Evolutionary conservation across 2,329 filamentous ascomycete genomes (phyloP).

Genomic region (Fusarium agapanthi): DNA sequence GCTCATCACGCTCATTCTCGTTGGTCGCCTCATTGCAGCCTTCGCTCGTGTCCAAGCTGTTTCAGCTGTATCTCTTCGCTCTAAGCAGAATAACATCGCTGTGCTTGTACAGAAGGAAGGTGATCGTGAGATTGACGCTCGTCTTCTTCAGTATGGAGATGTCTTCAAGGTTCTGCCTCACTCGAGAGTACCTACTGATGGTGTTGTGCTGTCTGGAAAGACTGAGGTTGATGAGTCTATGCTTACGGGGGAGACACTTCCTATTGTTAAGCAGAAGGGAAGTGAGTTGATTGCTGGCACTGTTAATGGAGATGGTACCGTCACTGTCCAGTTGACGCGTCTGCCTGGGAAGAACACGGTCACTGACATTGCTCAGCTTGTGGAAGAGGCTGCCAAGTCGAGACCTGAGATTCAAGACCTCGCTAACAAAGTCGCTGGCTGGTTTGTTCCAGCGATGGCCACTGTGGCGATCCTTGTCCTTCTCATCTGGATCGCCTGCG

Average conservation of each 20-base stretch:
- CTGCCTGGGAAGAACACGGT: constrained; percentile 67
- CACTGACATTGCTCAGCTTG: constrained; percentile 64
- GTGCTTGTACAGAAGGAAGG: constrained; percentile 50
- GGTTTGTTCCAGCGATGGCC: constrained; percentile 67
- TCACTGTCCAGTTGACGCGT: constrained; percentile 59
- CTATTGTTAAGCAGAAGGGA: constrained; percentile 1
- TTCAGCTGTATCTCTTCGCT: constrained; percentile 49
- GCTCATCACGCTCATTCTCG: constrained; percentile 52
- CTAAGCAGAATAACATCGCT: constrained; percentile 59
- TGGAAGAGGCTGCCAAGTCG: constrained; percentile 67
- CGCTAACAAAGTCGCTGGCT: constrained; percentile 65
- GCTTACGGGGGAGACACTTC: constrained; percentile 46
- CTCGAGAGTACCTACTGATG: constrained; percentile 65
- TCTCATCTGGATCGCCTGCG: background rate
- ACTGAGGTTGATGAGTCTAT: constrained; percentile 72
- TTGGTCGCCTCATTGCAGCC: constrained; percentile 49
- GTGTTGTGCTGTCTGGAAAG: constrained; percentile 59
- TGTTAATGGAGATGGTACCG: constrained; percentile 52
- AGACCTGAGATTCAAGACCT: constrained; percentile 67
- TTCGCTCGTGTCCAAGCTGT: constrained; percentile 49
- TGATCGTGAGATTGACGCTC: constrained; percentile 59
- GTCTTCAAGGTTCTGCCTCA: constrained; percentile 61
- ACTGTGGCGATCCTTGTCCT: constrained; percentile 56
- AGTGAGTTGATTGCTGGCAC: constrained; percentile 4
- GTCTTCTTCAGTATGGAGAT: constrained; percentile 67